Evolutionary conservation across 306 rosid genomes (phyloP), one percentile per base, ranked within the genome.

Genomic region (Clitoria ternatea): DNA sequence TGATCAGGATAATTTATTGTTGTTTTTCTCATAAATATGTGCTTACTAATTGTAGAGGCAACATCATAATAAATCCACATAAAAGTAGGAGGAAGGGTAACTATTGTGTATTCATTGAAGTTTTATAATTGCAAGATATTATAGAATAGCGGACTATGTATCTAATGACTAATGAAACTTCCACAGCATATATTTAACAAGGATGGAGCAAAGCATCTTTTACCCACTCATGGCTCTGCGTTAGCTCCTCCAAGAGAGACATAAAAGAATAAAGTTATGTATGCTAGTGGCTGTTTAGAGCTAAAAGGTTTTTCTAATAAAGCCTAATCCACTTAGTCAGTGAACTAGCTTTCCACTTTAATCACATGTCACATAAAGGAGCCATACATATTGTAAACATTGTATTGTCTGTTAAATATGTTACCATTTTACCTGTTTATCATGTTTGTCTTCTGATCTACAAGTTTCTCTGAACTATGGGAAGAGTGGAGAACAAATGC

Each of bases 401-500:
- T 24, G 7, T 32, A 63, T 64, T 56, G 66, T 65, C 47, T 30
- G 18, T 63, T 5, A 11, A 52, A 68, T 22, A 15, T 69, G 66
- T 69, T 69, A 18, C 23, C 12, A 26, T 55, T 54, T 69, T 66
- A 14, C 32, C 52, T 80, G 14, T 44, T 29, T 2, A 53, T 57
- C 35, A 44, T 74, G 27, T 49, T 23, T 37, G 20, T 73, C 42
- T 66, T 73, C 40, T 47, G 40, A 65, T 61, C 43, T 7, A 39
- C 64, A 20, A 39, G 19, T 13, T 47, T 73, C 53, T 53, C 43
- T 48, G 43, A 56, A 56, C 24, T 66, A 27, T 56, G 23, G 75
- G 56, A 56, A 56, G 56, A 37, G 7, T 45, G 30, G 70, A 35
- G 63, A 69, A 50, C 45, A 56, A 70, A 17, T 65, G 70, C 18